Percentiles rank a stretch among this genome's conserved stretches.
Evolutionary conservation across 2,329 filamentous ascomycete genomes (phyloP).

Genomic region (Fusarium scirpi): DNA sequence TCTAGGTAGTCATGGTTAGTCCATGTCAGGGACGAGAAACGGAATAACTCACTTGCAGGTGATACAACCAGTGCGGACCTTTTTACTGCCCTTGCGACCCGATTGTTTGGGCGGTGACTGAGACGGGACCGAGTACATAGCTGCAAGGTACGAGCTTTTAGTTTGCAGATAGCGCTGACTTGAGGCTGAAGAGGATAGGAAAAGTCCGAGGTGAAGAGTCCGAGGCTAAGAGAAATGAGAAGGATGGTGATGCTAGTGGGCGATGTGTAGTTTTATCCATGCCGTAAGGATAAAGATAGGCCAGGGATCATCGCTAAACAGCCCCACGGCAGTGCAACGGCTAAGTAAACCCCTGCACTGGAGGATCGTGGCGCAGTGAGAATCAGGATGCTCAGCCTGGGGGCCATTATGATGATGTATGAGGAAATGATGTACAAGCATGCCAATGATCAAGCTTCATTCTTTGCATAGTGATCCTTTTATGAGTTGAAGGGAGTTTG

Average conservation of each 20-base stretch:
- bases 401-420: neutral
- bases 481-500: neutral
- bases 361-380: neutral
- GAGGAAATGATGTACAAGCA: neutral
- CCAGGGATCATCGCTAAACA: neutral
- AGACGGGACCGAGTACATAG: conserved; percentile 20
- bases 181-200: neutral
- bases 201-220: conserved; percentile 11
- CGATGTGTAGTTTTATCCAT: conserved; percentile 24
- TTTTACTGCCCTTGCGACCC: conserved; percentile 58
- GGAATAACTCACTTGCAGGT: conserved; percentile 64
- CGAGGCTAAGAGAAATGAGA: conserved; percentile 13
- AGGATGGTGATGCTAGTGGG: conserved; percentile 5
- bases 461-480: neutral
- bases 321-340: neutral
- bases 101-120: conserved; percentile 34
- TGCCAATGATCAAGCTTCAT: neutral
- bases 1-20: conserved; percentile 3
- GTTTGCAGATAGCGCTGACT: neutral
- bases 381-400: neutral
- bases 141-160: neutral
- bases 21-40: too few species aligned
- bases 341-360: neutral
- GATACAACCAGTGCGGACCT: conserved; percentile 63
- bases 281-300: neutral